Percentiles rank a stretch among this genome's conserved stretches.
These are phyloP conservation scores for Colletotrichum caudatum DNA, from an alignment of 2,329 filamentous ascomycete species.

Conservation along the genomic window DNA sequence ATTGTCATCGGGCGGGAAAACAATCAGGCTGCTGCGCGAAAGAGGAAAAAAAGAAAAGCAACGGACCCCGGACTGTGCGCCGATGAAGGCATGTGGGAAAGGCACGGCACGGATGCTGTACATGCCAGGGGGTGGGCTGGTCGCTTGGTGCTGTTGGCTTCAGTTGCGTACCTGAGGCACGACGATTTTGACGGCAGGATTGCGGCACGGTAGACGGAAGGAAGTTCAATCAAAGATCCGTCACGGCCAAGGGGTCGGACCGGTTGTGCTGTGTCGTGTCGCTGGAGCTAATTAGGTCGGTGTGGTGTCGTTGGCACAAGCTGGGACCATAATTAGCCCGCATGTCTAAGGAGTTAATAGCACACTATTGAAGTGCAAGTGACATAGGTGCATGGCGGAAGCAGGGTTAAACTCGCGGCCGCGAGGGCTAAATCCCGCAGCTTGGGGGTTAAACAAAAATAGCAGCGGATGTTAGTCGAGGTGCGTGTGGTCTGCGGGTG, in stretches of 20 bases:
- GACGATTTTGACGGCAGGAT: constrained; percentile 44
- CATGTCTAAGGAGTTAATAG: not conserved
- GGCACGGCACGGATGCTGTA: constrained; percentile 22
- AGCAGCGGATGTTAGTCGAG: constrained; percentile 44
- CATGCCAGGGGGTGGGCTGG: constrained; percentile 13
- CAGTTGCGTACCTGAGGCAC: constrained; percentile 9
- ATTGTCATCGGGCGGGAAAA: constrained; percentile 18
- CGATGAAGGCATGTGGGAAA: constrained; percentile 6
- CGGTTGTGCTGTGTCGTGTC: constrained; percentile 1
- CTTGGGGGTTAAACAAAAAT: constrained; percentile 53
- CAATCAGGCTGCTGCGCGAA: constrained; percentile 16
- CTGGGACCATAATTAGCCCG: constrained; percentile 36
- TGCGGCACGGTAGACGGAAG: constrained; percentile 15
- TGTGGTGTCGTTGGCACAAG: not conserved
- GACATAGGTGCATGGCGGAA: constrained; percentile 14
- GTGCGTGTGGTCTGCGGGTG: constrained; percentile 37
- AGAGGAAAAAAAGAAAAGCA: constrained; percentile 26
- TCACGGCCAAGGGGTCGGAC: not conserved
- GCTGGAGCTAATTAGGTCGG: constrained; percentile 27
- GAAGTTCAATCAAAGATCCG: constrained; percentile 18
- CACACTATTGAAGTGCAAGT: constrained; percentile 5
- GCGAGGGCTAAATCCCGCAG: constrained; percentile 34
- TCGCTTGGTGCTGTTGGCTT: constrained; percentile 21
- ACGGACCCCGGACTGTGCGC: constrained; percentile 17
- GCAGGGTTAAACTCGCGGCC: constrained; percentile 11